Conservation (phyloP, 345 rosid species). For the Arabis hirsuta region DNA sequence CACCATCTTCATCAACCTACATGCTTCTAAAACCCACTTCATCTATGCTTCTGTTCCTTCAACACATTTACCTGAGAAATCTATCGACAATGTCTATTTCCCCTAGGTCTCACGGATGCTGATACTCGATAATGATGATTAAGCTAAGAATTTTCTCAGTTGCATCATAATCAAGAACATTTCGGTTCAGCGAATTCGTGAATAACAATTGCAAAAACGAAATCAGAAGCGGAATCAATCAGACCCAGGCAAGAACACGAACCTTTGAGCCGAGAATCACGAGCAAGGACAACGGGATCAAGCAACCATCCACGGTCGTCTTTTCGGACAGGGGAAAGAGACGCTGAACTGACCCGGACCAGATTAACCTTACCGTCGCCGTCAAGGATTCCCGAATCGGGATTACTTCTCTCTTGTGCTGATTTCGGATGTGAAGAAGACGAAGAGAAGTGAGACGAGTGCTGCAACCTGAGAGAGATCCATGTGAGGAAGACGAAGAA, state of each 20-base stretch:
- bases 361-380: conserved; percentile 66
- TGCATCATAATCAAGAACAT: conserved; percentile 11
- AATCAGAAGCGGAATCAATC: neutral
- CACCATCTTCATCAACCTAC: conserved; percentile 9
- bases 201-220: neutral
- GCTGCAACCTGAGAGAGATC: conserved; percentile 71
- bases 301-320: conserved; percentile 92
- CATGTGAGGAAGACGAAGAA: conserved; percentile 72
- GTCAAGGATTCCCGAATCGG: conserved; percentile 29
- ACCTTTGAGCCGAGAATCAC: conserved; percentile 64
- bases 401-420: conserved; percentile 25
- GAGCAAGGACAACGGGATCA: conserved; percentile 67
- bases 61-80: too few species aligned
- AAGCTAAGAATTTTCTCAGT: conserved; percentile 16
- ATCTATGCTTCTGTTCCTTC: too few species aligned
- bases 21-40: neutral
- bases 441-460: conserved; percentile 48
- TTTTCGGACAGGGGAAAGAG: conserved; percentile 47
- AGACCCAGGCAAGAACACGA: neutral
- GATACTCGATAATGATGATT: neutral
- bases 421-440: conserved; percentile 41
- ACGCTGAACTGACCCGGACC: conserved; percentile 50
- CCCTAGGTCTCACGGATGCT: neutral
- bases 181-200: neutral
- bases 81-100: too few species aligned